Base-by-base conservation (phyloP, 352 stramenopile genomes). In the Thraustochytrium striatum region DNA sequence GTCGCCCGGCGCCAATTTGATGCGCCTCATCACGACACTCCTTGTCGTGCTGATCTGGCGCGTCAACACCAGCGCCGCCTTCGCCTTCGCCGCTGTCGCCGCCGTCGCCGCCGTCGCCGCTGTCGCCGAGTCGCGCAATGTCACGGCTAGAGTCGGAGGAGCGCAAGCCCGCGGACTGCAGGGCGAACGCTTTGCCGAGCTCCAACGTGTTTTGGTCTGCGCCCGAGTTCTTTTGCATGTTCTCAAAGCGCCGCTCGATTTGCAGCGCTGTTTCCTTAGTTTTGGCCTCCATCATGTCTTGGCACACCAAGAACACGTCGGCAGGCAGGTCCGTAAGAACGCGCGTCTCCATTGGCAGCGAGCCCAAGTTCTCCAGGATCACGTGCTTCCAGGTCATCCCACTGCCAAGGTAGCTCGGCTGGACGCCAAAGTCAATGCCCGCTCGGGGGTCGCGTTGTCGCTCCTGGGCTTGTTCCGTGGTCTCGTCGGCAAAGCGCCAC, bases 221-320 rank as follows among this genome's bases (percentile, higher is more conserved):
- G 3, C 30, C 52, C 2, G 16, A 11, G 11, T 35, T 9, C 38
- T 68, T 9, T n/a, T 61, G 32, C 5, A 38, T 32, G 11, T 41
- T 16, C 16, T 16, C 65, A 61, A 75, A 75, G 32, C 65, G 21
- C 21, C 65, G 65, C 25, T 75, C 65, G 9, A 75, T 75, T 25
- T 75, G 44, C 35, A 75, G 61, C 52, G 58, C 65, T 13, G 44
- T 75, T 11, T 75, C 44, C 19, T 38, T 39, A 1, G 21, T 25
- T 11, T 32, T 16, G 11, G 8, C 11, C 25, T 35, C 65, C 30
- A 43, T 32, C 41, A 28, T 38, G 21, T 32, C 30, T n/a, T 32
- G 1, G 35, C 59, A 70, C 13, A 75, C 36, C 7, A 38, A 19
- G 52, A 75, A 75, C 7, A 61, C 30, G 5, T 41, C 21, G 16